phyloP scores from a whole-genome alignment of 495 filamentous ascomycete genomes.

The Penicillium egyptiacum region DNA sequence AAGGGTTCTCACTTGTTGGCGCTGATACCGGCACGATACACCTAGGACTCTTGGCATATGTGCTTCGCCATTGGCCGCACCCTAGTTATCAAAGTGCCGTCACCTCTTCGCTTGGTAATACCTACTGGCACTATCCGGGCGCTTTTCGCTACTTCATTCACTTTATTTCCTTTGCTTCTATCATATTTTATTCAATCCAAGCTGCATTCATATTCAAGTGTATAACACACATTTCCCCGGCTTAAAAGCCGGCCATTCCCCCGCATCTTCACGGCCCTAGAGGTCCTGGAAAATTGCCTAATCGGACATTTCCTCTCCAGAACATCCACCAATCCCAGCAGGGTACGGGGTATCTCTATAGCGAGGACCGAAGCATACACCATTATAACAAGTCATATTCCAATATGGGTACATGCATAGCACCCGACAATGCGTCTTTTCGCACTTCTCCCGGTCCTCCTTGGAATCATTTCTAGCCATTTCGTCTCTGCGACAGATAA shows the following conservation, averaged over 20 bases:
- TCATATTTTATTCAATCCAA: no score
- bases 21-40: no score
- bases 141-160: no score
- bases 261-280: slow-evolving; percentile 16
- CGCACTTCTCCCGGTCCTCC: slow-evolving; percentile 31
- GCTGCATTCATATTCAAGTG: no score
- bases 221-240: no score
- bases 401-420: not conserved
- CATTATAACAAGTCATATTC: not conserved
- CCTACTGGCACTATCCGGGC: no score
- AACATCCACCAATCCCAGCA: slow-evolving; percentile 36
- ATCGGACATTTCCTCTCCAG: slow-evolving; percentile 14
- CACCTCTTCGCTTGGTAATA: no score
- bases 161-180: no score
- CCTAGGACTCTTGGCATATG: no score
- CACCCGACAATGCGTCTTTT: slow-evolving; percentile 23
- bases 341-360: slow-evolving; percentile 24
- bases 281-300: slow-evolving; percentile 24
- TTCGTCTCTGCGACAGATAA: slow-evolving; percentile 39
- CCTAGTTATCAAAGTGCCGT: no score
- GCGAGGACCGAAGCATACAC: slow-evolving; percentile 26
- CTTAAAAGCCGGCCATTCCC: slow-evolving; percentile 5
- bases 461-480: slow-evolving; percentile 23
- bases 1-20: no score
- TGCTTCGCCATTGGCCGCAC: no score